Evolutionary conservation across 805 yeast species (phyloP), one percentile per base, ranked within the genome.

Genomic region (Candida stauntonica): DNA sequence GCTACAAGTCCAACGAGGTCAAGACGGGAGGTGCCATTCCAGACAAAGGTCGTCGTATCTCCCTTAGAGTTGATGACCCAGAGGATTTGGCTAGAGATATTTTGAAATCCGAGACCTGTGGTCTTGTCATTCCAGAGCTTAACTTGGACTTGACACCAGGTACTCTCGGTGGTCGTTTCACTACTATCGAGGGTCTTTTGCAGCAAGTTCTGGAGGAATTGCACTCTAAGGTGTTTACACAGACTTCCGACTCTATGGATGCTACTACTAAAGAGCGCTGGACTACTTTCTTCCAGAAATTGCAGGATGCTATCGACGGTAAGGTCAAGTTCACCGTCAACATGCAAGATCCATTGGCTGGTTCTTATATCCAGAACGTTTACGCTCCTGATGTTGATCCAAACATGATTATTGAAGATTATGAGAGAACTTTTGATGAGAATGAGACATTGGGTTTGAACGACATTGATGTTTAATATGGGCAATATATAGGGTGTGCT

Each of bases 321-420:
- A 78, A 84, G 48, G 67, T 77, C 32, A 77, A 81, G 41, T 89
- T 93, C 65, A 91, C 97, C 1, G 73, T 93, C 26, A 60, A 76
- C 29, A 84, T 93, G 94, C 88, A 80, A 48, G 99, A 93, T 63
- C 99, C 99, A 6, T 66, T 93, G 54, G 96, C 97, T 15, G 82
- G 95, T 5, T 87, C 96, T 1, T 93, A 93, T 57, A 84, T 93
- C 46, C 99, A 93, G 65, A 93, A 93, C 58, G 93, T 91, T n/a
- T 93, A 89, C 58, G 99, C 99, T 26, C 99, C 99, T 19, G 99
- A 93, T 64, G 76, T 77, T 29, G 99, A 93, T 65, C 99, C 99
- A 48, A 86, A 91, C 60, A 93, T 93, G 98, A 71, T 61, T 29
- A 76, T 85, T 44, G 96, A 84, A 64, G 96, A 93, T 41, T 86